phyloP scores from a whole-genome alignment of 371 early-diverging fungal species.

The Mucor indicus region DNA sequence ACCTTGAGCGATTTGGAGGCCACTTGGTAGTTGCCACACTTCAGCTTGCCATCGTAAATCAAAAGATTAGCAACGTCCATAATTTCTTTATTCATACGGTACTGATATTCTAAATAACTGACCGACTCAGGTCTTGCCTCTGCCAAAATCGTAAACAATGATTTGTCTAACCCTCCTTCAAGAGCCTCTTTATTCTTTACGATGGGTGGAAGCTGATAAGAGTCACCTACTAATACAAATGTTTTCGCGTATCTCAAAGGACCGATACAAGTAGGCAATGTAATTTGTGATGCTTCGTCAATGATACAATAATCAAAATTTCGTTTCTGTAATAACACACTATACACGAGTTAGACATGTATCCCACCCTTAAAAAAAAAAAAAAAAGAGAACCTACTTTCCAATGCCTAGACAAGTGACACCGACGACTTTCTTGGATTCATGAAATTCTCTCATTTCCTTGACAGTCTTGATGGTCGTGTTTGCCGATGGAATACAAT shows the following conservation, averaged over 20 bases:
- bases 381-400: conserved; percentile 53
- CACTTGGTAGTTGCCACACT: conserved; percentile 72
- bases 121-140: conserved; percentile 82
- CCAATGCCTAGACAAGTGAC: conserved; percentile 88
- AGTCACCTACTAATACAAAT: conserved; percentile 98
- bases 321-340: conserved; percentile 61
- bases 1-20: conserved; percentile 54
- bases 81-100: conserved; percentile 95
- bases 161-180: conserved; percentile 49
- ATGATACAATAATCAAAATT: conserved; percentile 97
- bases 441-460: conserved; percentile 58
- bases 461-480: conserved; percentile 48
- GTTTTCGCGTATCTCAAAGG: conserved; percentile 81
- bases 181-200: conserved; percentile 61
- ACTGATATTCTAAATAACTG: conserved; percentile 83
- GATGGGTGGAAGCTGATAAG: conserved; percentile 97
- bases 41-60: conserved; percentile 78
- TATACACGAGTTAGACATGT: too few species aligned
- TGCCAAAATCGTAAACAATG: conserved; percentile 79
- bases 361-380: too few species aligned
- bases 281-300: conserved; percentile 98
- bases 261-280: conserved; percentile 91
- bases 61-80: conserved; percentile 87
- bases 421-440: conserved; percentile 70
- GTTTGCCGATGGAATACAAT: conserved; percentile 48